phyloP scores from a whole-genome alignment of 2,329 filamentous ascomycete genomes.

The Pseudopithomyces chartarum region DNA sequence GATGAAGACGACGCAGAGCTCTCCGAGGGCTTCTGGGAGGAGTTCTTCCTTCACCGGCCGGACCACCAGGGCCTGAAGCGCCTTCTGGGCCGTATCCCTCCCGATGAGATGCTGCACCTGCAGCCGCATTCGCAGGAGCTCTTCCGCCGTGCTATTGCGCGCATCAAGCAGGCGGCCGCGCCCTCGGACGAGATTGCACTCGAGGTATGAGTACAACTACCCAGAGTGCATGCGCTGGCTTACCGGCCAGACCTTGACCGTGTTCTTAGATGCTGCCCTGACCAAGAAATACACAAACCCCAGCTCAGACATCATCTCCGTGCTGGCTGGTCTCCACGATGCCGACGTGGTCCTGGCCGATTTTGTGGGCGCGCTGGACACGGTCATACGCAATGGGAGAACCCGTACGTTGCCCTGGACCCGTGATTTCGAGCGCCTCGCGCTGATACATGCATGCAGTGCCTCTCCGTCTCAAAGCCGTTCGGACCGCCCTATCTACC shows the following conservation, averaged over 20 bases:
- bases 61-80: constrained; percentile 71
- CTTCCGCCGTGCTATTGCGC: constrained; percentile 72
- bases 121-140: constrained; percentile 79
- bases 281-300: constrained; percentile 93
- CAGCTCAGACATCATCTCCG: constrained; percentile 89
- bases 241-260: constrained; percentile 76
- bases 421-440: neutral
- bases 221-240: constrained; percentile 41
- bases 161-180: constrained; percentile 65
- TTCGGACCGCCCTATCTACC: constrained; percentile 80
- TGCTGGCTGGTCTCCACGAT: constrained; percentile 86
- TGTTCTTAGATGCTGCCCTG: constrained; percentile 81
- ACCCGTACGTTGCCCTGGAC: constrained; percentile 59
- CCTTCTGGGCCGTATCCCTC: constrained; percentile 71
- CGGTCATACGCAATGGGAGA: constrained; percentile 77
- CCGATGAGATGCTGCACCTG: constrained; percentile 75
- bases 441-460: constrained; percentile 58
- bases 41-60: constrained; percentile 89
- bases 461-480: constrained; percentile 76
- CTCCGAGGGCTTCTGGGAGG: constrained; percentile 91
- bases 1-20: constrained; percentile 68
- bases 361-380: constrained; percentile 81
- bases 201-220: constrained; percentile 67
- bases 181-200: constrained; percentile 78
- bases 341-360: constrained; percentile 87